Evolutionary conservation across 2,329 filamentous ascomycete genomes (phyloP), one percentile per base, ranked within the genome.

Genomic region (Colletotrichum sojae): DNA sequence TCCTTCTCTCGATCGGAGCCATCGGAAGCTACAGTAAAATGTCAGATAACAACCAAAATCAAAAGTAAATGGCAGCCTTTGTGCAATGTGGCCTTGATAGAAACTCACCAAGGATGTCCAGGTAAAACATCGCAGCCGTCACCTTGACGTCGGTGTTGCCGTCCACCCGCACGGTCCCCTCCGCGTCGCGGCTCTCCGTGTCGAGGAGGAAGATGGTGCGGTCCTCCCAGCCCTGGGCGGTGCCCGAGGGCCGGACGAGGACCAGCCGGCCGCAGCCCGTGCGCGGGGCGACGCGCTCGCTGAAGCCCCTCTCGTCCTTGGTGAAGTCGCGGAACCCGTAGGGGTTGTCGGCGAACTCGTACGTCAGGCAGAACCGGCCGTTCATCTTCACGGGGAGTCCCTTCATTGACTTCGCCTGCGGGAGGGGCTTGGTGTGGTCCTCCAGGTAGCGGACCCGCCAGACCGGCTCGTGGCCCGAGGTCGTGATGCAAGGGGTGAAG

Each of bases 401-500:
- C 4, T 8, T 13, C 5, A 3, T 15, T 1, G 60, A 25, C 12
- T 39, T 27, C 12, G 27, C 12, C 27, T 9, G 10, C 9, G 31
- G 56, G 0, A 63, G 36, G 27, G 59, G 46, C 5, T 27, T 67
- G 13, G 45, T 49, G n/a, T 20, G 8, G 2, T n/a, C n/a, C 3
- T 52, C 36, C 3, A 51, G 45, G 4, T 43, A 39, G 36, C 64
- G 64, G 4, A 57, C 20, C 13, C 43, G 55, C 59, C 64, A 63
- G 16, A 67, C 15, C 0, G 40, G 60, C 20, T 67, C 49, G 31
- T 61, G 46, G 5, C 39, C 59, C 1, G 64, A 63, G 4, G 59
- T 63, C 6, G 64, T 39, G 25, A 67, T 57, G 20, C 64, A 67
- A 6, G 64, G 64, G 13, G 61, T 16, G n/a, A 67, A 63, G n/a